These are phyloP conservation scores for Mrakia frigida DNA, from an alignment of 768 basidiomycete species.

Conservation along the genomic window DNA sequence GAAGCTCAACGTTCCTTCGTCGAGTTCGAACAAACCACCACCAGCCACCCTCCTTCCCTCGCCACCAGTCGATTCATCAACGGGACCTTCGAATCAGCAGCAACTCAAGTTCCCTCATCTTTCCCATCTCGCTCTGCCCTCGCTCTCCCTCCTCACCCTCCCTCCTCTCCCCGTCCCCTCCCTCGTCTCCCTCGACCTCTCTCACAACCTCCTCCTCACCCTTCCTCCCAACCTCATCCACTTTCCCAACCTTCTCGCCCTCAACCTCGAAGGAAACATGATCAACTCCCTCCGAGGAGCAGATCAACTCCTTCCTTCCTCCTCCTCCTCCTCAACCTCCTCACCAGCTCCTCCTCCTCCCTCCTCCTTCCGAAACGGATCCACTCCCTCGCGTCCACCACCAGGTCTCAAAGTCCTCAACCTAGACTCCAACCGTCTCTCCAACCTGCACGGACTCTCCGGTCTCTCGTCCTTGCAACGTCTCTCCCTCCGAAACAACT, in stretches of 20 bases:
- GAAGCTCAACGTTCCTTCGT: background rate
- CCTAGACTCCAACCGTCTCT: constrained; percentile 30
- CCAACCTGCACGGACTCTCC: constrained; percentile 27
- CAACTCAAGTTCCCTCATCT: constrained; percentile 55
- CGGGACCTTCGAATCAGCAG: constrained; percentile 65
- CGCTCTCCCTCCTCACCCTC: constrained; percentile 79
- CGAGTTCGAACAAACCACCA: background rate
- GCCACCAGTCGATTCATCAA: background rate
- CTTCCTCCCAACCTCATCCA: constrained; percentile 79
- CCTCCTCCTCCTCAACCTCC: background rate
- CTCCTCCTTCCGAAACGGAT: background rate
- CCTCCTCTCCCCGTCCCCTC: constrained; percentile 63
- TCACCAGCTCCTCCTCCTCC: background rate
- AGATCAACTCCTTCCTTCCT: constrained; percentile 18
- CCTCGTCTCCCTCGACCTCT: constrained; percentile 85
- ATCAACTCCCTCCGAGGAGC: constrained; percentile 28
- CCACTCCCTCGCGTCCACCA: constrained; percentile 12
- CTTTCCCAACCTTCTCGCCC: constrained; percentile 44
- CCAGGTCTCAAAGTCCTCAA: constrained; percentile 27
- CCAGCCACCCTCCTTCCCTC: background rate
- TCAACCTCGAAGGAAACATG: constrained; percentile 33
- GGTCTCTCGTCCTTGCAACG: constrained; percentile 18
- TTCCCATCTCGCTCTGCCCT: constrained; percentile 66
- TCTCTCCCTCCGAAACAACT: constrained; percentile 26
- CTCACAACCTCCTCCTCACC: constrained; percentile 96